Percentiles rank a stretch among this genome's conserved stretches.
These are phyloP conservation scores for Diaporthe aspalathi DNA, from an alignment of 2,329 filamentous ascomycete species.

Conservation along the genomic window DNA sequence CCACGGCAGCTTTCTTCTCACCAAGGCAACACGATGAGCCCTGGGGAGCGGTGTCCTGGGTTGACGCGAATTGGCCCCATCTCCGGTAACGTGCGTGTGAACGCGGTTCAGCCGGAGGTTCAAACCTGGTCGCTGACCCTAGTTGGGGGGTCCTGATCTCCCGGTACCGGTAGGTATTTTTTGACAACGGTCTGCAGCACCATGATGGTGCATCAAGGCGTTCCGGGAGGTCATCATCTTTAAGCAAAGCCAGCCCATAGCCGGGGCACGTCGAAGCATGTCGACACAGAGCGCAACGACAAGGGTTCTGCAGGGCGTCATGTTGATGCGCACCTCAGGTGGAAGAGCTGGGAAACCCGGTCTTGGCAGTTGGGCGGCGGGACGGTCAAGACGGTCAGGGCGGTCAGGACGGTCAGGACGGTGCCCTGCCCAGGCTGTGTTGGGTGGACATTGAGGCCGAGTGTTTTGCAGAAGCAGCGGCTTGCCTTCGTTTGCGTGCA, in stretches of 20 bases:
- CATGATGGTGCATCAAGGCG: not conserved
- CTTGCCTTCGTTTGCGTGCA: not conserved
- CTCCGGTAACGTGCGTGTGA: not conserved
- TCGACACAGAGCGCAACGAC: not conserved
- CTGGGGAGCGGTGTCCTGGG: not conserved
- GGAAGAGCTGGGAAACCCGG: not conserved
- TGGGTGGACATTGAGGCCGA: not conserved
- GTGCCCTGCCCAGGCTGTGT: not conserved
- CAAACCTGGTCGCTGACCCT: conserved; percentile 5
- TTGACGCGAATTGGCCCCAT: not conserved
- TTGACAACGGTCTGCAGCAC: conserved; percentile 16
- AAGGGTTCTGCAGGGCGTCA: not conserved
- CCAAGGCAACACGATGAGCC: not conserved
- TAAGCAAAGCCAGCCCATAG: not conserved
- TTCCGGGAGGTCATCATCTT: not conserved
- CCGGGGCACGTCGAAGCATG: not conserved
- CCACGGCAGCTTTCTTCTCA: not conserved
- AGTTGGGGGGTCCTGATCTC: not conserved
- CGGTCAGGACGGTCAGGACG: too few species aligned
- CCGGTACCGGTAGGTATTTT: not conserved
- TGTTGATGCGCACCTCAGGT: not conserved
- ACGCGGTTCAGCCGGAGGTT: not conserved
- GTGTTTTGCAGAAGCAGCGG: not conserved
- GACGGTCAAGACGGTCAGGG: not conserved
- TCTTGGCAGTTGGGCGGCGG: conserved; percentile 9